A percentile compares a stretch with the other conserved stretches of the same genome.
phyloP scores from a whole-genome alignment of 1,284 basidiomycete species.

The Sporisorium sorghi region DNA sequence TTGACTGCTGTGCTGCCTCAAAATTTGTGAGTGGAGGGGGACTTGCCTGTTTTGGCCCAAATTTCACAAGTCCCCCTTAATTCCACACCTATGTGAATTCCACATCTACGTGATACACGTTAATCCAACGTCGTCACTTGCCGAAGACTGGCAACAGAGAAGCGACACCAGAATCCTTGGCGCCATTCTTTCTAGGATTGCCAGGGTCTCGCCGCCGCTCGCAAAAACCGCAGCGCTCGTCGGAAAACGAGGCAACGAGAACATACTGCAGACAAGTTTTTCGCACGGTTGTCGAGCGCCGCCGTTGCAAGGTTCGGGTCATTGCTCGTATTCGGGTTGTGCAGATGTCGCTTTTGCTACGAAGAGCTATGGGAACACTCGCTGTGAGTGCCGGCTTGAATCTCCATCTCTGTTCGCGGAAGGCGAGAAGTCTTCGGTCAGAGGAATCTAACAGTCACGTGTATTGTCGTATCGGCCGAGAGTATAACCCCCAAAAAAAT shows the following conservation, averaged over 20 bases:
- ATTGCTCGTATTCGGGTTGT: neutral
- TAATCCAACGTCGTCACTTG: too few relatives aligned
- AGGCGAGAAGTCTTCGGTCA: too few relatives aligned
- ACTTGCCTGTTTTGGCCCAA: too few relatives aligned
- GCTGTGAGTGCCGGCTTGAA: neutral
- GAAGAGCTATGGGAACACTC: neutral
- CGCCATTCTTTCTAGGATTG: neutral
- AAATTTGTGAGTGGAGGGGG: too few relatives aligned
- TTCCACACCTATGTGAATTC: too few relatives aligned
- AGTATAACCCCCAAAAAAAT: neutral
- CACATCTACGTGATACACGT: too few relatives aligned
- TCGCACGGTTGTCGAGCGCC: constrained; percentile 7
- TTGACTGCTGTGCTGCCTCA: too few relatives aligned
- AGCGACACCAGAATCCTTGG: neutral
- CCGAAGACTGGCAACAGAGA: too few relatives aligned
- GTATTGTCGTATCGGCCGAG: constrained; percentile 3
- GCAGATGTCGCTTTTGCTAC: neutral
- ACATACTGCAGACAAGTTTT: too few relatives aligned
- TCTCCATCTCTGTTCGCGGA: too few relatives aligned
- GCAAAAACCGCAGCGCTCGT: neutral
- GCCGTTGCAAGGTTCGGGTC: neutral
- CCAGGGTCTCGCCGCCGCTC: constrained; percentile 2
- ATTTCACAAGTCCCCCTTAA: too few relatives aligned
- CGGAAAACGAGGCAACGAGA: neutral
- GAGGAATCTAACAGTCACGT: neutral